Conservation (phyloP, 352 stramenopile genomes). For the Phytophthora brassicae region DNA sequence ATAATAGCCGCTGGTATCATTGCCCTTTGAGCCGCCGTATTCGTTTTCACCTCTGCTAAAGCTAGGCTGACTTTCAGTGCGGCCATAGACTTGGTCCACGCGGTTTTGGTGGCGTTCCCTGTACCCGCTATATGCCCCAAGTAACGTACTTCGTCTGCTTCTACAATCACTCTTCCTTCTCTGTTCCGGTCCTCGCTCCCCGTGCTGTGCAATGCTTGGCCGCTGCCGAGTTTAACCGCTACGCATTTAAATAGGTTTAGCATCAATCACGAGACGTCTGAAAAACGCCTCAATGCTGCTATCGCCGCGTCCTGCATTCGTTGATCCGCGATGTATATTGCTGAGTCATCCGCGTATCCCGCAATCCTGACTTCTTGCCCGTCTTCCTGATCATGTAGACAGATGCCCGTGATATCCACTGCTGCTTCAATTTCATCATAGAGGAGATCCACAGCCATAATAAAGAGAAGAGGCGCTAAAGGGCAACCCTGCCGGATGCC, state of each 20-base stretch:
- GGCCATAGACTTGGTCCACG: background rate
- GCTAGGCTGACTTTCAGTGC: background rate
- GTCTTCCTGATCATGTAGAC: background rate
- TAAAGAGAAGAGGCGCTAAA: background rate
- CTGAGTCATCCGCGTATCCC: background rate
- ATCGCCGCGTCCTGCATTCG: too few species aligned
- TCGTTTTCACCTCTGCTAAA: background rate
- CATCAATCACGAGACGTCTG: background rate
- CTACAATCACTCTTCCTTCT: too few species aligned
- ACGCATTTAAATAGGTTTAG: background rate
- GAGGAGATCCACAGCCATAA: background rate
- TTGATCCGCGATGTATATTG: background rate
- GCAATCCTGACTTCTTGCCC: background rate
- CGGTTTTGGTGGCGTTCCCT: background rate
- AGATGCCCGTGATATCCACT: background rate
- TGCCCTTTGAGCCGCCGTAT: background rate
- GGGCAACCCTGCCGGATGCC: background rate
- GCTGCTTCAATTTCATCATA: background rate
- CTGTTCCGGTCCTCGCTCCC: too few species aligned
- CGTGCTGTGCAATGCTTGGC: background rate
- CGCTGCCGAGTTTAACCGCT: background rate
- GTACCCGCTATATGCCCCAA: background rate
- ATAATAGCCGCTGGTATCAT: background rate
- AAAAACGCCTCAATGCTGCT: background rate
- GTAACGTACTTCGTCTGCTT: background rate